Base-by-base conservation (phyloP, 2,329 filamentous ascomycete species). In the Aspergillus sp. region DNA sequence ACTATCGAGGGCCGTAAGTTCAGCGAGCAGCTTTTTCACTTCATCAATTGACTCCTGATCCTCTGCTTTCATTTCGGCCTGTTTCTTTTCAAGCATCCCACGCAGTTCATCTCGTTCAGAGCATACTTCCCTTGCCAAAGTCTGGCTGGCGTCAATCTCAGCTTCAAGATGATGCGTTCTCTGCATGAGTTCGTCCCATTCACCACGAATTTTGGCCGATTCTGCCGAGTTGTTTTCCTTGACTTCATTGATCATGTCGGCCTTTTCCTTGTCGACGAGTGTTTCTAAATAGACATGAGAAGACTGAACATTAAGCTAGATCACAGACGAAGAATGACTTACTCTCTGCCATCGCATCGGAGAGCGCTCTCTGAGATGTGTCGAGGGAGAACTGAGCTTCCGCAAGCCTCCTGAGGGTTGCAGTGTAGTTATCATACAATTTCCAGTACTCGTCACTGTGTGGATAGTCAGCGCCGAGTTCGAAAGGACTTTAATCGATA, bases 401-500 rank as follows among this genome's bases (percentile, higher is more conserved):
- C 13, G 65, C 63, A 43, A 70, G 60, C 45, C 64, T 68, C 42
- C 61, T 59, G 26, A 66, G 61, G 29, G 61, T 47, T 5, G 53
- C 51, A 4, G 65, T 61, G 44, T 66, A 69, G 36, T 64, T 62
- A 10, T 68, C 64, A 44, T 67, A 69, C 37, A 70, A 37, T 47
- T 67, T 69, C 61, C 64, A 67, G 44, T 68, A 67, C 27, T 67
- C 62, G 36, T 68, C 65, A 44, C 65, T 67, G 37, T 7, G 40
- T 7, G n/a, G 10, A n/a, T 26, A 13, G 45, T 61, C 48, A 59
- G 52, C 34, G 35, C 26, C 31, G 35, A 12, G 29, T 19, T 35
- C 37, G 31, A n/a, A 12, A 12, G 27, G 13, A 26, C 26, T 19
- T n/a, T 4, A 19, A 27, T 19, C n/a, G 27, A 19, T 9, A 6